Evolutionary conservation across 208 protist species (phyloP).

Genomic region (Crithidia sp.): DNA sequence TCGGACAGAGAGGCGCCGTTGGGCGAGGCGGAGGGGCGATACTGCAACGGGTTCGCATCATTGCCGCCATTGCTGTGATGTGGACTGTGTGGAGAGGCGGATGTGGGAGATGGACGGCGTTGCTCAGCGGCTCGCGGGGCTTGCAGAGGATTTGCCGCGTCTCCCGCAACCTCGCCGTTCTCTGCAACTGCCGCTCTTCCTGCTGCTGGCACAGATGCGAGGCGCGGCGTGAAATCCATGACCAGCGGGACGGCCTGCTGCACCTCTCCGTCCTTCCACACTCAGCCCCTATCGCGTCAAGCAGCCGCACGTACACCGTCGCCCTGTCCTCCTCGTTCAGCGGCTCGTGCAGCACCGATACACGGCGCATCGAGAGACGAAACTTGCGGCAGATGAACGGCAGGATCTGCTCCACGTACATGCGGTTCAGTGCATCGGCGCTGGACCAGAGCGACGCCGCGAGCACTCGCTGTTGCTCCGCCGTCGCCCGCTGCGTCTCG

Average conservation of each 20-base stretch:
- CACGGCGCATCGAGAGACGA: constrained; percentile 25
- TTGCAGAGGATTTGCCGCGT: not conserved
- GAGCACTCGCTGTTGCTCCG: constrained; percentile 3
- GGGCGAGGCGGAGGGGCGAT: not conserved
- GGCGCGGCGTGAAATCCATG: constrained; percentile 34
- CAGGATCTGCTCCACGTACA: constrained; percentile 41
- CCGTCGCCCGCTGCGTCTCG: not conserved
- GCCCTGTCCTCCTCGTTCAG: constrained; percentile 36
- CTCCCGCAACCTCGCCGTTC: not conserved
- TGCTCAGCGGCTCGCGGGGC: too few species aligned
- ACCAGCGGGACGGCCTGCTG: constrained; percentile 24
- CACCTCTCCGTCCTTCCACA: constrained; percentile 33
- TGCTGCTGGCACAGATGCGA: not conserved
- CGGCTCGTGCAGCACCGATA: constrained; percentile 31
- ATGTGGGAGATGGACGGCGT: too few species aligned
- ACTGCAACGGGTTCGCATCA: not conserved
- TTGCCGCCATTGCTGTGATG: too few species aligned
- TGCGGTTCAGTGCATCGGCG: constrained; percentile 29
- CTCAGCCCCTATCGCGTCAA: constrained; percentile 37
- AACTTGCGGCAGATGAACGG: constrained; percentile 56
- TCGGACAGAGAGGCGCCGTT: not conserved
- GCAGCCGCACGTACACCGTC: constrained; percentile 42
- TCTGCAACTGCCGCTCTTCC: not conserved
- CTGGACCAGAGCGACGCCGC: constrained; percentile 33
- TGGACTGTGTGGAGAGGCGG: too few species aligned